These are phyloP conservation scores for Magnolia officinalis DNA, from an alignment of 164 flowering plant genomes.

Conservation along the genomic window DNA sequence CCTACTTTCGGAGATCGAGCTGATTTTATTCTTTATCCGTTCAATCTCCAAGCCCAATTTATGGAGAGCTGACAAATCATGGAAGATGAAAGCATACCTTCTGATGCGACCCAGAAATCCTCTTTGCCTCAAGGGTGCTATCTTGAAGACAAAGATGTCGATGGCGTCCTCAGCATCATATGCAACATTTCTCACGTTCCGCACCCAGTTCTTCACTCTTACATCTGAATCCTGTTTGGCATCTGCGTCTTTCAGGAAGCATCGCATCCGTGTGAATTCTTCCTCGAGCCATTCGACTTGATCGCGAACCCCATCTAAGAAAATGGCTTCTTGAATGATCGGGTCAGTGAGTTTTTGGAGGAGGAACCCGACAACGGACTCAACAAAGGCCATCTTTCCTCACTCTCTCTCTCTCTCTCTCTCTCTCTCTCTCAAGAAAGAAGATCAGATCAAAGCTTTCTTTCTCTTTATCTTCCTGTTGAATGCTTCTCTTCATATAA, in stretches of 20 bases:
- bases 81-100: slow-evolving; percentile 7
- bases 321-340: slow-evolving; percentile 14
- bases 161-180: slow-evolving; percentile 18
- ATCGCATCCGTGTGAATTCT: slow-evolving; percentile 25
- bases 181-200: slow-evolving; percentile 15
- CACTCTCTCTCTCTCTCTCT: not conserved
- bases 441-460: too few species aligned
- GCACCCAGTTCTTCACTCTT: slow-evolving; percentile 16
- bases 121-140: not conserved
- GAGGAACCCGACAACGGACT: slow-evolving; percentile 15
- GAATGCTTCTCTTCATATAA: too few species aligned
- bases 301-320: slow-evolving; percentile 16
- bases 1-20: not conserved
- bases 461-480: too few species aligned
- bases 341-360: slow-evolving; percentile 14
- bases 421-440: too few species aligned
- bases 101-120: not conserved
- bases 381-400: not conserved
- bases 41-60: slow-evolving; percentile 29
- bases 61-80: slow-evolving; percentile 16
- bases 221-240: slow-evolving; percentile 5
- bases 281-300: slow-evolving; percentile 13
- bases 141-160: slow-evolving; percentile 11
- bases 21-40: slow-evolving; percentile 30
- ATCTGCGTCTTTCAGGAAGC: slow-evolving; percentile 30